These are phyloP conservation scores for Parasarocladium wereldwijsianum DNA, from an alignment of 2,329 filamentous ascomycete genomes.

Conservation along the genomic window DNA sequence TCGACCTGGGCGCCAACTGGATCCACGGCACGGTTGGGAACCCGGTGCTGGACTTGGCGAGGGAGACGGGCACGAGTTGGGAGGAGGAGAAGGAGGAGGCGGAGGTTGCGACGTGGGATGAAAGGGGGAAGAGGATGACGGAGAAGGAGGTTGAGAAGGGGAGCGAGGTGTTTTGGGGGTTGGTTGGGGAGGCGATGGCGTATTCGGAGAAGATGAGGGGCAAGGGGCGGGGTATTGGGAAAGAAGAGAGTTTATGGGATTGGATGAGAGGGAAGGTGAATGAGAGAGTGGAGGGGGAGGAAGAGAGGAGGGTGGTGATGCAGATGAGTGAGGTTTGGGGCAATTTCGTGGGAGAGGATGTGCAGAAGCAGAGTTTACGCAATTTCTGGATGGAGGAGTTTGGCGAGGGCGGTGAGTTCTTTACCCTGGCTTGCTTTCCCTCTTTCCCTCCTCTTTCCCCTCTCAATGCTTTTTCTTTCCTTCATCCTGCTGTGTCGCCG, in stretches of 20 bases:
- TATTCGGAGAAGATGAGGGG: slow-evolving; percentile 43
- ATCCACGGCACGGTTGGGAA: slow-evolving; percentile 62
- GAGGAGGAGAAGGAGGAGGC: slow-evolving; percentile 36
- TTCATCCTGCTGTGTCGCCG: slow-evolving; percentile 6
- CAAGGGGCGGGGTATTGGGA: slow-evolving; percentile 31
- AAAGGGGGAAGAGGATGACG: slow-evolving; percentile 36
- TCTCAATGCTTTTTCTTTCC: slow-evolving; percentile 18
- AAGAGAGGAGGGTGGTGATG: slow-evolving; percentile 27
- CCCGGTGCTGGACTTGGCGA: slow-evolving; percentile 52
- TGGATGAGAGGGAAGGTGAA: slow-evolving; percentile 33
- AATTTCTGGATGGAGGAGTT: slow-evolving; percentile 71
- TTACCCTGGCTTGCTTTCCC: too few species aligned
- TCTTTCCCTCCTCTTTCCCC: too few species aligned
- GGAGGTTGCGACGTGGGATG: slow-evolving; percentile 40
- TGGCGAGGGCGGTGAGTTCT: slow-evolving; percentile 49
- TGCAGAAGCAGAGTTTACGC: slow-evolving; percentile 52
- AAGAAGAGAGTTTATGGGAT: slow-evolving; percentile 33
- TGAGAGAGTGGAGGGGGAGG: slow-evolving; percentile 27
- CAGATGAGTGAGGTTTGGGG: slow-evolving; percentile 54
- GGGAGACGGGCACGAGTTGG: slow-evolving; percentile 38
- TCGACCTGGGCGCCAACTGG: slow-evolving; percentile 64
- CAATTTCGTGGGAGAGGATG: slow-evolving; percentile 51
- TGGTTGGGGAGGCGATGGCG: slow-evolving; percentile 53
- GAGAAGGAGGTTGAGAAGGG: slow-evolving; percentile 28
- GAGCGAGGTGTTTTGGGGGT: slow-evolving; percentile 47